Evolutionary conservation across 148 eudicot species (phyloP).

Genomic region (Rhododendron henanense): DNA sequence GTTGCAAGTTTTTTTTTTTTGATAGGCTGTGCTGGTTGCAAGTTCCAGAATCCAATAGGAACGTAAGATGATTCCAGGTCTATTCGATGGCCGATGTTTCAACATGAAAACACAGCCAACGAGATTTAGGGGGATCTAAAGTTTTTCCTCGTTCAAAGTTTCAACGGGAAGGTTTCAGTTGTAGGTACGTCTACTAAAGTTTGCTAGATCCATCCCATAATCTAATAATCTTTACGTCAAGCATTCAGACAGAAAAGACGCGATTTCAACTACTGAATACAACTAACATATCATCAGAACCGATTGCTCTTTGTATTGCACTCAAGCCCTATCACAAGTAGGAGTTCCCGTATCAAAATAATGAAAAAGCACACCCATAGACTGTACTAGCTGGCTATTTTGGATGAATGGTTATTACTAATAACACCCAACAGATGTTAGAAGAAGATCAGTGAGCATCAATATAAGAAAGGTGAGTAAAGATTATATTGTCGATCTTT

Average conservation of each 20-base stretch:
- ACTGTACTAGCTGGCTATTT: not conserved
- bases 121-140: not conserved
- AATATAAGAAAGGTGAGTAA: not conserved
- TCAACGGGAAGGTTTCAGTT: not conserved
- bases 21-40: not conserved
- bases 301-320: not conserved
- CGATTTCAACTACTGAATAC: not conserved
- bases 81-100: not conserved
- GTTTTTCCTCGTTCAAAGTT: not conserved
- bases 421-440: not conserved
- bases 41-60: not conserved
- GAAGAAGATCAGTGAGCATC: not conserved
- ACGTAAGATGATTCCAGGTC: not conserved
- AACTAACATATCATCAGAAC: not conserved
- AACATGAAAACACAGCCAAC: not conserved
- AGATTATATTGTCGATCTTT: not conserved
- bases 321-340: not conserved
- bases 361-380: not conserved
- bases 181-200: too few relatives aligned
- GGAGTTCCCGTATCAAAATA: not conserved
- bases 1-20: not conserved
- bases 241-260: not conserved
- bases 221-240: too few relatives aligned
- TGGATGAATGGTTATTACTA: too few relatives aligned
- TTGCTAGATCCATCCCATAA: too few relatives aligned